Base-by-base conservation (phyloP, 2,329 filamentous ascomycete genomes). In the Talaromyces amestolkiae region DNA sequence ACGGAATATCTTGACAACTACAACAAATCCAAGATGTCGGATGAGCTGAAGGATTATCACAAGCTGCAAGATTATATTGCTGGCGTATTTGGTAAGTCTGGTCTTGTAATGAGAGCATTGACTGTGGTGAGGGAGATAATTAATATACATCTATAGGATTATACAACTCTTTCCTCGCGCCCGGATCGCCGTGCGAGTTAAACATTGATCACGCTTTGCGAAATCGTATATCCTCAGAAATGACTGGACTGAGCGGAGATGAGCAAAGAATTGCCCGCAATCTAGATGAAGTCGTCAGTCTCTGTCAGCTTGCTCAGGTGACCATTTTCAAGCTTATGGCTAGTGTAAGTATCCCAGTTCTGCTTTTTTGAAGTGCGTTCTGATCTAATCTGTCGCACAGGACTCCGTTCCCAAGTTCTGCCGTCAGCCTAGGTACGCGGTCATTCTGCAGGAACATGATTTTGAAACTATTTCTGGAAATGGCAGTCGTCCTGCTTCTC, bases 251-350 rank as follows among this genome's bases (percentile, higher is more conserved):
- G 1, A 93, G 97, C 37, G 92, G 93, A 41, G 93, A 97, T 75
- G 93, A 97, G 71, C 87, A 90, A 53, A 89, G 92, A 45, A 97
- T 98, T 92, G 89, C 96, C 70, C 88, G 92, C 71, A 96, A 92
- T 68, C 81, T 98, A 27, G 90, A 91, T 70, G 93, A 98, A 76
- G 94, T 99, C 56, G 94, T 91, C 9, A 82, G 86, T 13, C 83
- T 98, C 1, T 98, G 98, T 72, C 93, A 97, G 78, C 91, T 96
- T 76, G 94, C 95, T 9, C 93, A 97, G 75, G 91, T 90, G 68
- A 95, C 93, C 17, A 94, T 99, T 51, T 98, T 98, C 83, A 98
- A 98, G 82, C 83, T 98, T 72, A 98, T 99, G 94, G 95, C 94
- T 69, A 97, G 93, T 79, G 93, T 97, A 89, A 86, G 93, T 89